phyloP scores from a whole-genome alignment of 108 stramenopile species.

The Skeletonema grethae region DNA sequence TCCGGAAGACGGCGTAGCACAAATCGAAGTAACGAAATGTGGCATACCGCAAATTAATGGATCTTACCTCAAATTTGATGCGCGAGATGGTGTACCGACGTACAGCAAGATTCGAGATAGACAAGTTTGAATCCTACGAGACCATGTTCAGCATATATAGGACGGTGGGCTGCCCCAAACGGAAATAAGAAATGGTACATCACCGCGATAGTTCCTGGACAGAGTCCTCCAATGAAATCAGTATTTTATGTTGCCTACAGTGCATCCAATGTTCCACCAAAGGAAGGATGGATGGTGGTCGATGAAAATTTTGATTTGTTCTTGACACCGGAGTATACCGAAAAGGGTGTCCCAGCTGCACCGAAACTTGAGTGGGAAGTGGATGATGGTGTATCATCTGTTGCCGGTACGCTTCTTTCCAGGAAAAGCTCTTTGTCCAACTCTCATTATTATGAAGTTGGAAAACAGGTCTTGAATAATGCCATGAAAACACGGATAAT shows the following conservation, averaged over 20 bases:
- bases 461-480: neutral
- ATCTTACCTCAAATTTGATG: slow-evolving; percentile 17
- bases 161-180: slow-evolving; percentile 14
- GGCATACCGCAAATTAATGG: slow-evolving; percentile 10
- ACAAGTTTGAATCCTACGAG: slow-evolving; percentile 10
- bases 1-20: slow-evolving; percentile 1
- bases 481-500: too few relatives aligned
- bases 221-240: neutral
- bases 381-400: neutral
- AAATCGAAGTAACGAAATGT: neutral
- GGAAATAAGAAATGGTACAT: slow-evolving; percentile 28
- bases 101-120: slow-evolving; percentile 28
- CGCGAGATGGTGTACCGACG: slow-evolving; percentile 7
- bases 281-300: slow-evolving; percentile 23
- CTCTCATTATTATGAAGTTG: slow-evolving; percentile 1
- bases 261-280: slow-evolving; percentile 4
- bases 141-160: slow-evolving; percentile 19
- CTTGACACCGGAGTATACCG: slow-evolving; percentile 12
- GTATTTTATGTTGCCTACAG: slow-evolving; percentile 24
- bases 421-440: neutral
- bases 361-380: slow-evolving; percentile 1
- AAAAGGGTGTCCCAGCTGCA: slow-evolving; percentile 1
- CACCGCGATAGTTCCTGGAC: slow-evolving; percentile 5
- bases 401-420: neutral
- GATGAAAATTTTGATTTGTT: slow-evolving; percentile 14